Conservation (phyloP, 169 alveolate species). For the Babesia bigemina region DNA sequence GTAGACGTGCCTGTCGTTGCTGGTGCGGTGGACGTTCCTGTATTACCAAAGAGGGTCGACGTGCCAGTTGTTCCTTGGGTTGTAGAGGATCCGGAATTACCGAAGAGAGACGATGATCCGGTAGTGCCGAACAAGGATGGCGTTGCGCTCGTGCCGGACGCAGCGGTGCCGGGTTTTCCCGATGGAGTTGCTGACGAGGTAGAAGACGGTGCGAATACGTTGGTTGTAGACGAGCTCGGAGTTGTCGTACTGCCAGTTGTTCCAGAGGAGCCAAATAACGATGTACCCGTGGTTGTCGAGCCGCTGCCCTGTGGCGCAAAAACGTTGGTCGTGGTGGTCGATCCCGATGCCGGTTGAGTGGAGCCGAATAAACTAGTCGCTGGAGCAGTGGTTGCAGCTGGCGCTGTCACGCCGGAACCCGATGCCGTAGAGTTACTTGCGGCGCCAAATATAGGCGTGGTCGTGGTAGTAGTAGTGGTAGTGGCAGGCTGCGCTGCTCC, state of each 20-base stretch:
- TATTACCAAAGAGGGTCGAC: background rate
- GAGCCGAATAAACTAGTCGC: conserved; percentile 12
- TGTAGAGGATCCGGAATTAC: too few species aligned
- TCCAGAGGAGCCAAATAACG: background rate
- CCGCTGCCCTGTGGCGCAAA: background rate
- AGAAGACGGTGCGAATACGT: background rate
- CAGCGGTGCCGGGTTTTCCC: too few species aligned
- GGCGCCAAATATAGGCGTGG: background rate
- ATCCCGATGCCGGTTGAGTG: background rate
- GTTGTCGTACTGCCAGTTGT: conserved; percentile 4
- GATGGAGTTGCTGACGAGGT: conserved; percentile 1
- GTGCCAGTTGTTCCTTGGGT: background rate
- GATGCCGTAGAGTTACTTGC: background rate
- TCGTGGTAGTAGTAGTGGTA: conserved; percentile 1
- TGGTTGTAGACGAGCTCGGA: background rate
- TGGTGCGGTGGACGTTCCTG: background rate
- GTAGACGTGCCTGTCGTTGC: background rate
- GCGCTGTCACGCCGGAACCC: conserved; percentile 9
- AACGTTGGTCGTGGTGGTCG: conserved; percentile 6
- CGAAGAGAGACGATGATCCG: too few species aligned
- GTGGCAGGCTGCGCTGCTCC: background rate
- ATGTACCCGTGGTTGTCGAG: background rate
- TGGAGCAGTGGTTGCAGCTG: background rate
- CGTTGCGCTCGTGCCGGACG: too few species aligned
- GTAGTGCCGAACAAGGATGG: too few species aligned